Evolutionary conservation across 441 rosid genomes (phyloP), one percentile per base, ranked within the genome.

Genomic region (Gossypium aridum): DNA sequence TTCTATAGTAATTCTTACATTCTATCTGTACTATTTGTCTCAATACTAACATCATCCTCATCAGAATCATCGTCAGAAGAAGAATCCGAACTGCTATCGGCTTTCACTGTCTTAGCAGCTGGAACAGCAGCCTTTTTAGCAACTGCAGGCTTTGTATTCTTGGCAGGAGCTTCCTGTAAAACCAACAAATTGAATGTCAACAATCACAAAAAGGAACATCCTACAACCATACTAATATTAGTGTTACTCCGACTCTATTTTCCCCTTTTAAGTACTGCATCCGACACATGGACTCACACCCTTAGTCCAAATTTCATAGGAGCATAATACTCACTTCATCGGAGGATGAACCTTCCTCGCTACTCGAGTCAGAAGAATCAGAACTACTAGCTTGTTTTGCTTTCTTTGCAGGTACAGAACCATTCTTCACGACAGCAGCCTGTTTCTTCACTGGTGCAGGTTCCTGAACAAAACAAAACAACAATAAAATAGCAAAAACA

Each of bases 291-390:
- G 39, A 34, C 39, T 34, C 39, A 34, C 8, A 34, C 39, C 8
- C 39, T 34, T 6, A 34, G 8, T 34, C 39, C 7, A 6, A 34
- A 34, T 34, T 34, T 5, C 39, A 34, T 34, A 34, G 39, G 1
- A 64, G 14, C 7, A 20, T 6, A 20, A 13, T 10, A 23, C 78
- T 13, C 31, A 76, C 82, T 19, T 78, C 78, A 23, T 76, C 81
- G 1, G 77, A 73, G 37, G 71, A 75, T n/a, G 71, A 56, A 65
- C 56, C 77, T 7, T 75, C 73, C 73, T 70, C 75, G 0, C 73
- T 77, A 66, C 74, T 78, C 3, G 83, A 77, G 1, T 87, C 89
- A 0, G 85, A 81, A 67, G 87, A 83, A 28, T 89, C 92, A 26
- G 83, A 79, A 67, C 80, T 81, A 71, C 80, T 81, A 28, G 64